phyloP scores from a whole-genome alignment of 306 rosid genomes.

The Dryas alaskensis region DNA sequence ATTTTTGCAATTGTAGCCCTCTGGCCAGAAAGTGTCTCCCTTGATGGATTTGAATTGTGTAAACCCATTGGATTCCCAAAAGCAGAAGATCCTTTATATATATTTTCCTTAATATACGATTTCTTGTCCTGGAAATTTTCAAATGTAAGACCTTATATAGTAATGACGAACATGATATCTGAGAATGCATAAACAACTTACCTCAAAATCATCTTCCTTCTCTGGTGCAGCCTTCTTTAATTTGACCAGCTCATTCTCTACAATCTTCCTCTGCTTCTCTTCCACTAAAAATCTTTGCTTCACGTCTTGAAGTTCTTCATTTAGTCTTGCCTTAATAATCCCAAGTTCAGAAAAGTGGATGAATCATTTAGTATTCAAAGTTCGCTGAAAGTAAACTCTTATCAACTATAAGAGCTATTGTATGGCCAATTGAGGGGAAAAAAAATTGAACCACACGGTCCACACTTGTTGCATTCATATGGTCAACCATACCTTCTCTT shows the following conservation, averaged over 20 bases:
- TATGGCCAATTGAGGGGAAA: neutral
- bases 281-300: constrained; percentile 43
- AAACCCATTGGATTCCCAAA: constrained; percentile 34
- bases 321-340: constrained; percentile 36
- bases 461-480: neutral
- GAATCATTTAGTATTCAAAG: constrained; percentile 11
- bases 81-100: constrained; percentile 29
- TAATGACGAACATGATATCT: neutral
- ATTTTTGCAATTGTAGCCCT: constrained; percentile 64
- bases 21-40: constrained; percentile 49
- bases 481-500: constrained; percentile 44
- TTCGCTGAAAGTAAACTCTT: constrained; percentile 11
- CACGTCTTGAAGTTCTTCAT: constrained; percentile 41
- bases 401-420: neutral
- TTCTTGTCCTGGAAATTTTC: constrained; percentile 41
- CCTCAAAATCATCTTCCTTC: constrained; percentile 50
- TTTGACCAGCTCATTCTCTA: constrained; percentile 47
- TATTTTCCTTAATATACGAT: constrained; percentile 38
- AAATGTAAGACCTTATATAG: neutral
- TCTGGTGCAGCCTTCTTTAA: constrained; percentile 37
- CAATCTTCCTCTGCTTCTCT: constrained; percentile 50
- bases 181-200: constrained; percentile 18
- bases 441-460: neutral
- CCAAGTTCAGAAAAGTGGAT: neutral
- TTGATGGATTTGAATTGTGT: constrained; percentile 32